phyloP scores from a whole-genome alignment of 352 stramenopile genomes.

The Halophytophthora polymorphica region DNA sequence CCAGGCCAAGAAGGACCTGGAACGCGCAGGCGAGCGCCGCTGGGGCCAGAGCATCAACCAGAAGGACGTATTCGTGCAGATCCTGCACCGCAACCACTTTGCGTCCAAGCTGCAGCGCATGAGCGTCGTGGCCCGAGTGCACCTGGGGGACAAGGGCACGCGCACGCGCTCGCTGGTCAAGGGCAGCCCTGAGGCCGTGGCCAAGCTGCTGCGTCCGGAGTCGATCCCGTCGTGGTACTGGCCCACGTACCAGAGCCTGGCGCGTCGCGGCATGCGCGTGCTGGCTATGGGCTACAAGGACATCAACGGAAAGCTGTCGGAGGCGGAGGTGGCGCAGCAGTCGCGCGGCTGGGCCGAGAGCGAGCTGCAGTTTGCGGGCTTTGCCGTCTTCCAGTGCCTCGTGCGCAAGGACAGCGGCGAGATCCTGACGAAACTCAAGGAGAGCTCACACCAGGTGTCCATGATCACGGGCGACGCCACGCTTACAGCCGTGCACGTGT shows the following conservation, averaged over 20 bases:
- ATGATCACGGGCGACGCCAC: conserved; percentile 99
- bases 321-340: conserved; percentile 76
- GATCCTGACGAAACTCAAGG: conserved; percentile 92
- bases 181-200: conserved; percentile 95
- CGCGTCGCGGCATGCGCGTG: conserved; percentile 87
- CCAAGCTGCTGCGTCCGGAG: conserved; percentile 74
- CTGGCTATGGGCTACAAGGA: conserved; percentile 96
- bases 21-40: conserved; percentile 61
- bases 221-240: conserved; percentile 90
- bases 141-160: conserved; percentile 64
- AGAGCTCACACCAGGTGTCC: conserved; percentile 90
- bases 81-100: conserved; percentile 95
- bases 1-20: conserved; percentile 69
- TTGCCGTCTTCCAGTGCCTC: conserved; percentile 88
- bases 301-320: conserved; percentile 67
- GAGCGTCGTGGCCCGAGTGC: conserved; percentile 93
- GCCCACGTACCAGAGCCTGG: conserved; percentile 83
- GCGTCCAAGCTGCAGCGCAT: conserved; percentile 96
- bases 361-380: conserved; percentile 94
- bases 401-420: conserved; percentile 96
- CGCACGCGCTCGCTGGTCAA: conserved; percentile 93
- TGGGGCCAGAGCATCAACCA: conserved; percentile 66
- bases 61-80: conserved; percentile 85
- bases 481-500: conserved; percentile 97
- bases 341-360: conserved; percentile 90